Base-by-base conservation (phyloP, 2,329 filamentous ascomycete genomes). In the Helminthosporium solani region DNA sequence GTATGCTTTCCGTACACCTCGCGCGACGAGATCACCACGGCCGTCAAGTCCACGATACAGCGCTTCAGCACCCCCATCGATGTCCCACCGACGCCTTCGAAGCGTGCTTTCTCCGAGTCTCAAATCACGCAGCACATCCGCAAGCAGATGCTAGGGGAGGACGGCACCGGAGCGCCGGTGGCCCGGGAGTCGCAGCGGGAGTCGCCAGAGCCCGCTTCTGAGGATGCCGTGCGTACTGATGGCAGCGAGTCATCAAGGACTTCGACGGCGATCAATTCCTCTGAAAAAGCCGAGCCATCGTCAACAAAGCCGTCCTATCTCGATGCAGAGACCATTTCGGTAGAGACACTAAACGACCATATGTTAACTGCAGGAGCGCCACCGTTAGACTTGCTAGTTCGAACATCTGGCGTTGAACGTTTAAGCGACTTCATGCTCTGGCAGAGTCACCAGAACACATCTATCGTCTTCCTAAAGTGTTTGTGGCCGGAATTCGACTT, bases 1-100 rank as follows among this genome's bases (percentile, higher is more conserved):
- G 90, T 99, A 53, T 99, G 94, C 75, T 97, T 97, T 63, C 94
- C 94, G 0, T 99, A 99, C 66, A 97, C 94, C 0, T 95, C 91
- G 3, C 82, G 94, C 54, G 90, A 96, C 63, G 94, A 99, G 68
- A 97, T 99, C 56, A 95, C 92, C 0, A 84, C 87, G 2, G 89
- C 92, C 5, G 88, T 99, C 56, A 86, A 88, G 53, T 83, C 85
- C 33, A 96, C 92, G 0, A 91, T 99, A 7, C 78, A 87, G 47
- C 88, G 96, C 49, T 97, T 90, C 70, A 88, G 87, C 49, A 84
- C 81, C 41, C 87, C 90, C 4, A 77, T 87, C 15, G 59, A 61
- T 37, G 63, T 52, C 42, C 78, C 86, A 15, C 77, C 78, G 12
- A 79, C 81, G 5, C 64, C 75, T 15, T 53, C 70, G 54, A 66